Base-by-base conservation (phyloP, 148 eudicot species). In the Cornus suecica region DNA sequence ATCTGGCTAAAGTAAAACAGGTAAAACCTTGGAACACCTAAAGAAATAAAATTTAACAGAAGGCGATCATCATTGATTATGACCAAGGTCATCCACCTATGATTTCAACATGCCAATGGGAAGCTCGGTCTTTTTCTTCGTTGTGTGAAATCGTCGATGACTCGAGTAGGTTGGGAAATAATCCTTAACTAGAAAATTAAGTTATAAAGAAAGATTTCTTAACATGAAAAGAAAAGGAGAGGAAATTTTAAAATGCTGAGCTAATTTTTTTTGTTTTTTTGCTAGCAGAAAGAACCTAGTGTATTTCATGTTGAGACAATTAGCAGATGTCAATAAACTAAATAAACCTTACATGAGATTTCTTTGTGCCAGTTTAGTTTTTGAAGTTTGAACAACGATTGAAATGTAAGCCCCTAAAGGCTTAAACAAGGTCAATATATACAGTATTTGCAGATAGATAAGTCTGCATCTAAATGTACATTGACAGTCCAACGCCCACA, bases 1-100 rank as follows among this genome's bases (percentile, higher is more conserved):
- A 88, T 73, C 31, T 86, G 67, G 48, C 87, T 70, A 86, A 83
- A 42, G 66, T 88, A 11, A 83, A 78, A 80, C 74, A 56, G 92
- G 92, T 88, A 80, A 65, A 41, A 69, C 67, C 34, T 13, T n/a
- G 41, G 29, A 31, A 41, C 9, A 34, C 48, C 25, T 9, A 28
- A 27, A 64, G 11, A 27, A 27, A 64, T 11, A 10, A 8, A 26
- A 64, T 4, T 62, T 64, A 64, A 62, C 15, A 13, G 67, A 2
- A 61, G 25, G 22, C 15, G 28, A 13, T 64, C 27, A 29, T 26
- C 32, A 64, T 26, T 64, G 18, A 64, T 64, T 23, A 30, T 48
- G 54, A 48, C 54, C 54, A 48, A 48, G 3, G 18, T 48, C 54
- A 11, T 48, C 15, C 20, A 11, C 2, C 54, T 48, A 48, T 48